Evolutionary conservation across 495 filamentous ascomycete genomes (phyloP), one percentile per base, ranked within the genome.

Genomic region (Neurospora pannonica): DNA sequence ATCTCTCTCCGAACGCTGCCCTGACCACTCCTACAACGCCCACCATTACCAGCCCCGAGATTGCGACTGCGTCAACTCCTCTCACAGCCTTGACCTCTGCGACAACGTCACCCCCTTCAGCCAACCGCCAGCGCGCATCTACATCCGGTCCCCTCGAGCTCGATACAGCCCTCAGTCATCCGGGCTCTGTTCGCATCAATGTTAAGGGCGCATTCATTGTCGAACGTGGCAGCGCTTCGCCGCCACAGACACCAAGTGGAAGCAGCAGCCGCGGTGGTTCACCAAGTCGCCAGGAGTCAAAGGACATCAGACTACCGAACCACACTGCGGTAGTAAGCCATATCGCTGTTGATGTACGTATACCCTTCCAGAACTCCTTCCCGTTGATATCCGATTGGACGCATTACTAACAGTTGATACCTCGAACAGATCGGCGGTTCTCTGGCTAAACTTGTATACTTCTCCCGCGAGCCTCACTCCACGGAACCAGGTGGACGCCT

Each of bases 151-250:
- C 83, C 17, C 84, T 85, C 54, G 86, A 86, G 75, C 89, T 93
- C 71, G 90, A 95, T 79, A 90, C 90, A 72, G 90, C 93, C 5
- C 92, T 97, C 78, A 88, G 86, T 76, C 93, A 95, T 75, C 94
- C 94, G 3, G 94, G 94, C 24, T 88, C 92, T 5, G 93, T 97
- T 71, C 89, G 92, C 79, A 98, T 99, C 82, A 98, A 99, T 79
- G 95, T 98, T 69, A 89, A 92, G 77, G 96, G 95, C 78, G 96
- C 96, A 17, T 97, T 97, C 80, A 98, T 99, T 73, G 94, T 96
- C 75, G 94, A 97, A 79, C 90, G 94, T 74, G 91, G 93, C 70
- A 74, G 78, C 28, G 74, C 78, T 70, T 67, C 54, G 28, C 54
- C 54, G 28, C 54, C 54, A 67, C 54, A 34, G 28, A 84, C 83